Percentiles rank a stretch among this genome's conserved stretches.
These are phyloP conservation scores for Bryopsis sp. DNA, from an alignment of 139 green algal genomes.

Conservation along the genomic window DNA sequence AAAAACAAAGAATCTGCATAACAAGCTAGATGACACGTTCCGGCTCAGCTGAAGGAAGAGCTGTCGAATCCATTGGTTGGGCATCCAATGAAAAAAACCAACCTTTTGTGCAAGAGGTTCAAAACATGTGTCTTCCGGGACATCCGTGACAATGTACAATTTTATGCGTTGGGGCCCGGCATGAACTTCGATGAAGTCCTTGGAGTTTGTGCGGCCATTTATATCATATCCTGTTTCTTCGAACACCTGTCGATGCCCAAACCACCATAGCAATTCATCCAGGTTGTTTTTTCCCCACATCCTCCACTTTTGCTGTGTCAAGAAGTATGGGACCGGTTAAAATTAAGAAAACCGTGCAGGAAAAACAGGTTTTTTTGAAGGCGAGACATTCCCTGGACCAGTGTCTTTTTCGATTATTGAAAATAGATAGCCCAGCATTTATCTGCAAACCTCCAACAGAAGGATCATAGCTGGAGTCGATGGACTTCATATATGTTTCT, in stretches of 20 bases:
- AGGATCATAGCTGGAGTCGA: not conserved
- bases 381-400: not conserved
- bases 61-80: not conserved
- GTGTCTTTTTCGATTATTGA: not conserved
- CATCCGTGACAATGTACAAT: conserved; percentile 18
- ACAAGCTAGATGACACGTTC: not conserved
- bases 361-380: not conserved
- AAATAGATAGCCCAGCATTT: not conserved
- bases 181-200: conserved; percentile 19
- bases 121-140: conserved; percentile 11
- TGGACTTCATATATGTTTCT: not conserved
- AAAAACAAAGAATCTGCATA: not conserved
- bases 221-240: conserved; percentile 22
- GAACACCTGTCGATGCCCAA: not conserved
- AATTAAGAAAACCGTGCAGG: not conserved
- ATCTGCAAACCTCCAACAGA: not conserved
- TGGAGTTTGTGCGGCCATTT: conserved; percentile 4
- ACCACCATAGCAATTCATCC: not conserved
- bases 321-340: not conserved
- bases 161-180: conserved; percentile 13
- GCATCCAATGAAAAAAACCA: not conserved
- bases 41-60: not conserved
- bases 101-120: conserved; percentile 13
- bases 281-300: not conserved
- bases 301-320: not conserved